A percentile compares a stretch with the other conserved stretches of the same genome.
Evolutionary conservation across 2,329 filamentous ascomycete genomes (phyloP).

Genomic region (Pyricularia sp.): DNA sequence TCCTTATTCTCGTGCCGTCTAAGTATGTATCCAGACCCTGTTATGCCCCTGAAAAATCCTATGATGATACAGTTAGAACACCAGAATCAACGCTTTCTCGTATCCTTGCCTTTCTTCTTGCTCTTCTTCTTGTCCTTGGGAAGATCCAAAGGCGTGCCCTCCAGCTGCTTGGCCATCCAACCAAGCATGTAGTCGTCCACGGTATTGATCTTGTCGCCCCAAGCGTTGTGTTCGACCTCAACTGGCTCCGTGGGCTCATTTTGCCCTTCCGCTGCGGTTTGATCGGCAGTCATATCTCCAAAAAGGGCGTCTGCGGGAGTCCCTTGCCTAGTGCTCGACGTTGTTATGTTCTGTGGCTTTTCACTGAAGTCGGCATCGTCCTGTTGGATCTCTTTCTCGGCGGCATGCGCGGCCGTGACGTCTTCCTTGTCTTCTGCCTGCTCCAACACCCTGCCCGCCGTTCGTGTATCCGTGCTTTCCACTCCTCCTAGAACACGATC

Average conservation of each 20-base stretch:
- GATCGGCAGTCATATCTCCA: constrained; percentile 14
- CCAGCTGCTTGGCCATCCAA: constrained; percentile 50
- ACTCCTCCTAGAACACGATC: constrained; percentile 66
- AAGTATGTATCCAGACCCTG: background rate
- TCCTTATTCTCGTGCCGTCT: background rate
- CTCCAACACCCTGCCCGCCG: constrained; percentile 62
- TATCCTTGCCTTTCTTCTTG: constrained; percentile 46
- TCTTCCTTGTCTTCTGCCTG: constrained; percentile 90
- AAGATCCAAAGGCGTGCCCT: constrained; percentile 45
- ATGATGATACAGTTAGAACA: background rate
- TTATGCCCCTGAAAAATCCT: background rate
- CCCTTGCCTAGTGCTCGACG: constrained; percentile 36
- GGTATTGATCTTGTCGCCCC: constrained; percentile 41
- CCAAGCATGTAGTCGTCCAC: constrained; percentile 67
- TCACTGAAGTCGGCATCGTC: constrained; percentile 80
- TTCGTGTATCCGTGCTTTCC: constrained; percentile 45
- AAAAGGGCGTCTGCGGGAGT: constrained; percentile 28
- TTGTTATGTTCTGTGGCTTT: constrained; percentile 30
- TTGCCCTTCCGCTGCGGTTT: constrained; percentile 6
- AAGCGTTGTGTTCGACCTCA: constrained; percentile 43
- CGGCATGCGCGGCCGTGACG: constrained; percentile 71
- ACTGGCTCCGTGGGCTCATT: constrained; percentile 6
- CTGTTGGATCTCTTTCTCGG: constrained; percentile 77
- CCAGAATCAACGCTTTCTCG: constrained; percentile 29
- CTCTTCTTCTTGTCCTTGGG: constrained; percentile 52